A percentile compares a stretch with the other conserved stretches of the same genome.
Conservation (phyloP, 2,329 filamentous ascomycete species). For the Sordariomycetes sp. region DNA sequence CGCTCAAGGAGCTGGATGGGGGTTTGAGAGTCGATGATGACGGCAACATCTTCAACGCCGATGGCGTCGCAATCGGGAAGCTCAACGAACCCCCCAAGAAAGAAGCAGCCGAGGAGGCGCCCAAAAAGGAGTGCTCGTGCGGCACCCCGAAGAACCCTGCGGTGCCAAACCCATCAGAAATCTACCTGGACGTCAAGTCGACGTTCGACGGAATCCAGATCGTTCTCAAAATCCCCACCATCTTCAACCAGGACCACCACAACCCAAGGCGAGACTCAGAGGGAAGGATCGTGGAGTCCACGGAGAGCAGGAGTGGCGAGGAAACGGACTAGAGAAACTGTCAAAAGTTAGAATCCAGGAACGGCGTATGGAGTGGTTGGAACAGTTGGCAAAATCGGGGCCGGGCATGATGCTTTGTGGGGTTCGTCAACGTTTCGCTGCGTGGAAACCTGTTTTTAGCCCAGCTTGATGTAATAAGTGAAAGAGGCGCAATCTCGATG, state of each 20-base stretch:
- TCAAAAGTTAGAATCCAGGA: neutral
- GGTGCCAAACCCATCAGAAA: conserved; percentile 37
- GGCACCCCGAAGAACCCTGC: conserved; percentile 14
- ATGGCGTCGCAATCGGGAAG: conserved; percentile 52
- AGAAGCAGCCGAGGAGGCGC: neutral
- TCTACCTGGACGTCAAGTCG: conserved; percentile 48
- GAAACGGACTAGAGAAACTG: neutral
- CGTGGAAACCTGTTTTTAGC: conserved; percentile 2
- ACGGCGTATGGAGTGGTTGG: neutral
- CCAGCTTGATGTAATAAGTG: neutral
- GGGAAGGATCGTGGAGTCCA: neutral
- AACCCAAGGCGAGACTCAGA: neutral
- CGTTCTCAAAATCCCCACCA: conserved; percentile 47
- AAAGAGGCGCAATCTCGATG: conserved; percentile 1
- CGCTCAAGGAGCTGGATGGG: conserved; percentile 39
- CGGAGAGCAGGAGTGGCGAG: neutral
- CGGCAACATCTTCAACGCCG: conserved; percentile 47
- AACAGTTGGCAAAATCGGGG: too few species aligned
- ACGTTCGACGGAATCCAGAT: conserved; percentile 49
- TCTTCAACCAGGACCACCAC: conserved; percentile 29
- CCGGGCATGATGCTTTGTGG: neutral
- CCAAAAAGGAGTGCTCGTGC: neutral
- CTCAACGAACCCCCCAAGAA: conserved; percentile 34
- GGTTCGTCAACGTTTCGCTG: neutral
- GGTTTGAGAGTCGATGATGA: conserved; percentile 47